Conservation (phyloP, 2,329 filamentous ascomycete genomes). For the Phialocephala subalpina region DNA sequence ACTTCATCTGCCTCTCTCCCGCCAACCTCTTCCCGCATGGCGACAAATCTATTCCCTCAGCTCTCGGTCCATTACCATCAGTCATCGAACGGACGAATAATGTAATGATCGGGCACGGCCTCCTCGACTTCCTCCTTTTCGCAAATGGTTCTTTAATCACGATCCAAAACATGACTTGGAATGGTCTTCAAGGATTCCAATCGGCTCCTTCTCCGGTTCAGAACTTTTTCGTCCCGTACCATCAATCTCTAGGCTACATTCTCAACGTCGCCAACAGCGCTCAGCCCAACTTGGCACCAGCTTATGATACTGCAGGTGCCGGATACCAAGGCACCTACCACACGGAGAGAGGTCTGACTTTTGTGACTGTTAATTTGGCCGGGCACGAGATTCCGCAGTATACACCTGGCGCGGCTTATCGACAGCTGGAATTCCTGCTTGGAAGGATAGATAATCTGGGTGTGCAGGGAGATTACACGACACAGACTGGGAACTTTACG, state of each 20-base stretch:
- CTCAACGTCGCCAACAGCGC: constrained; percentile 30
- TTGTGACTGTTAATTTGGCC: constrained; percentile 58
- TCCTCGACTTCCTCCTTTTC: constrained; percentile 68
- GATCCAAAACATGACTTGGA: constrained; percentile 79
- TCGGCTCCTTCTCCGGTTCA: constrained; percentile 28
- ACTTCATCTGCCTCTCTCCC: constrained; percentile 59
- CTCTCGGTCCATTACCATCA: constrained; percentile 59
- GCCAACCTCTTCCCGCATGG: constrained; percentile 54
- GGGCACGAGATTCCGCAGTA: constrained; percentile 66
- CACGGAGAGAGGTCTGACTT: constrained; percentile 70
- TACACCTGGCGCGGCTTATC: constrained; percentile 62
- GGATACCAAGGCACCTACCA: constrained; percentile 57
- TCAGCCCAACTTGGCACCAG: constrained; percentile 23
- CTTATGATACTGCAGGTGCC: constrained; percentile 39
- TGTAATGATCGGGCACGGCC: constrained; percentile 67
- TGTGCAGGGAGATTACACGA: constrained; percentile 40
- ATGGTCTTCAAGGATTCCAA: constrained; percentile 70
- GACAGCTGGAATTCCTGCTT: constrained; percentile 68
- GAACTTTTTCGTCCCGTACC: constrained; percentile 42
- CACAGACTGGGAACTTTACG: constrained; percentile 38
- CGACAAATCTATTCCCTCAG: constrained; percentile 57
- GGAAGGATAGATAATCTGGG: constrained; percentile 61
- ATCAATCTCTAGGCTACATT: constrained; percentile 63
- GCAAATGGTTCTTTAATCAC: constrained; percentile 69
- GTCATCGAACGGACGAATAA: constrained; percentile 69